These are phyloP conservation scores for Chenopodium formosanum DNA, from an alignment of 148 eudicot species.

Conservation along the genomic window DNA sequence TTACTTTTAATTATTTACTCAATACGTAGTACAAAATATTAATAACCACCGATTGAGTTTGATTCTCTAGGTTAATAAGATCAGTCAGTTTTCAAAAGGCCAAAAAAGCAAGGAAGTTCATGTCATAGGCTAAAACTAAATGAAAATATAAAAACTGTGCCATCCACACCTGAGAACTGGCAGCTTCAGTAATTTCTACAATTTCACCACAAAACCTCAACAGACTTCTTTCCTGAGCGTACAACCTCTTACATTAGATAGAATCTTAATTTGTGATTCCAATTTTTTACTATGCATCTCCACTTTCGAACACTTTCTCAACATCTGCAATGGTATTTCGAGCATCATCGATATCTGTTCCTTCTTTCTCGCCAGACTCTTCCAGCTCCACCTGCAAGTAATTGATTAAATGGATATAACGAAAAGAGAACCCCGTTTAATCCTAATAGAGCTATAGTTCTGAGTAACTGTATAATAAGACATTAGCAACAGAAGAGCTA, in stretches of 20 bases:
- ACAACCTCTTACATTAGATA: not conserved
- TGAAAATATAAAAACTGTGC: not conserved
- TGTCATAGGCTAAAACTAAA: not conserved
- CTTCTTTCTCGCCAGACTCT: conserved; percentile 56
- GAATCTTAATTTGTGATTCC: not conserved
- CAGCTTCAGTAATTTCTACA: not conserved
- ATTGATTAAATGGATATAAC: not conserved
- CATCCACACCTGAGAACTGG: not conserved
- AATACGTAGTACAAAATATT: too few species aligned
- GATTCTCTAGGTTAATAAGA: too few species aligned
- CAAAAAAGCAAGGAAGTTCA: not conserved
- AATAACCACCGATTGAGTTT: too few species aligned
- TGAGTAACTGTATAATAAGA: not conserved
- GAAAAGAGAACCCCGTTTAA: not conserved
- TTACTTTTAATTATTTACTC: too few species aligned
- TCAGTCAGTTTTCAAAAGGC: not conserved
- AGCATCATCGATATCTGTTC: conserved; percentile 72
- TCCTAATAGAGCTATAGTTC: too few species aligned
- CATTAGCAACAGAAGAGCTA: not conserved
- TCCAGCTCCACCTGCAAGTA: conserved; percentile 42
- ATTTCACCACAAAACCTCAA: not conserved
- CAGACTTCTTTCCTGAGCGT: not conserved
- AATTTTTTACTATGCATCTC: conserved; percentile 29
- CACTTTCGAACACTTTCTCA: conserved; percentile 53
- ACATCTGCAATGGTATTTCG: conserved; percentile 56